Conservation (phyloP, 2,329 filamentous ascomycete species). For the Clarireedia sp. region DNA sequence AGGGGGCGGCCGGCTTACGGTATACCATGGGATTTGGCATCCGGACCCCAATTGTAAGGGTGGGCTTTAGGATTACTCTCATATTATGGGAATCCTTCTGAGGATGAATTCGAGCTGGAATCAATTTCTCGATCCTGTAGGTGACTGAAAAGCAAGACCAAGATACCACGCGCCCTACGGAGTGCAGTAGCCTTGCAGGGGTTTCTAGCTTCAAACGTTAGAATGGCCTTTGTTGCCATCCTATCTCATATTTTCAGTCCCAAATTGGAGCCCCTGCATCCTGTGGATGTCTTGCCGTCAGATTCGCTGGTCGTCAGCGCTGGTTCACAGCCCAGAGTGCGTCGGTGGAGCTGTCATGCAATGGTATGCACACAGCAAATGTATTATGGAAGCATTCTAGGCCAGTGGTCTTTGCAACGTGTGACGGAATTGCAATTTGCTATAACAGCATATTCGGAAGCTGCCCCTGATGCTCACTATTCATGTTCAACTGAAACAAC, state of each 20-base stretch:
- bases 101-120: background rate
- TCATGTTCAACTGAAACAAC: background rate
- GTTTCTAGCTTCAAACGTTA: background rate
- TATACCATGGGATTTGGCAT: background rate
- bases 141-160: background rate
- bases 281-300: background rate
- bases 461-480: background rate
- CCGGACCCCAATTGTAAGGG: conserved; percentile 6
- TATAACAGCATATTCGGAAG: background rate
- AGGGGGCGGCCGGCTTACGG: conserved; percentile 1
- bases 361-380: background rate
- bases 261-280: background rate
- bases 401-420: background rate
- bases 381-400: background rate
- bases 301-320: background rate
- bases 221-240: background rate
- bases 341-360: background rate
- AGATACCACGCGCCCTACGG: background rate
- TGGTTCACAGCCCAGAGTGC: background rate
- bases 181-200: background rate
- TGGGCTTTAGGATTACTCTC: background rate
- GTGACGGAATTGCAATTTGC: background rate
- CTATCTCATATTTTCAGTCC: no score
- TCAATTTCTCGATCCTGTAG: background rate
- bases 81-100: background rate